Evolutionary conservation across 148 eudicot genomes (phyloP), one percentile per base, ranked within the genome.

Genomic region (Cornus suecica): DNA sequence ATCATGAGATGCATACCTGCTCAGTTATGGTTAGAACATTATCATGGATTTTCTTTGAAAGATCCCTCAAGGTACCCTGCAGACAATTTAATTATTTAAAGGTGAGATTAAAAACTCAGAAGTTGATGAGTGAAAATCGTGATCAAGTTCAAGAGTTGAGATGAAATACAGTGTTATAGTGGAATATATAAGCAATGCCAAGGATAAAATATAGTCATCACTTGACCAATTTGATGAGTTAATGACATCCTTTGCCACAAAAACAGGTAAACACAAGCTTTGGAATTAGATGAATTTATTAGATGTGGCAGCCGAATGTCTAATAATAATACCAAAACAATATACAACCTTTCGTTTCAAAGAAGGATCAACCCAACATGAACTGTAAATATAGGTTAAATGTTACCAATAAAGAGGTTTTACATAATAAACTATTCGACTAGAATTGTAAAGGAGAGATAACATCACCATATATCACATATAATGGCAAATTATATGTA

Each of bases 31-130:
- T 23, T 30, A 52, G 73, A 73, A 74, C 48, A 37, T 73, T 65
- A 27, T 73, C 80, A 32, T 61, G 70, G 1, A 60, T 64, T 81
- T 76, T 88, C 88, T 86, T 86, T 4, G 89, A 70, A 75, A 88
- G 82, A 71, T 86, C 89, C 73, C 92, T 84, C 81, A 88, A 76
- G 70, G 79, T 76, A 26, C 92, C 88, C 92, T 89, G 87, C 74
- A 76, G 8, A 63, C 14, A 37, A 10, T 60, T 78, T 41, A 32
- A 74, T 26, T 64, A 23, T 37, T 42, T 34, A 29, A 63, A 28
- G 22, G 66, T 78, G 70, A 77, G 74, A 68, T 28, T 20, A 2
- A 51, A 45, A 51, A 45, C 15, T 30, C 10, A 58, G 60, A 2
- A 26, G 29, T 0, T 18, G 24, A 71, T 67, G 67, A 14, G 45